Percentiles rank a stretch among this genome's conserved stretches.
Conservation (phyloP, 2,329 filamentous ascomycete genomes). For the Colletotrichum sp. region DNA sequence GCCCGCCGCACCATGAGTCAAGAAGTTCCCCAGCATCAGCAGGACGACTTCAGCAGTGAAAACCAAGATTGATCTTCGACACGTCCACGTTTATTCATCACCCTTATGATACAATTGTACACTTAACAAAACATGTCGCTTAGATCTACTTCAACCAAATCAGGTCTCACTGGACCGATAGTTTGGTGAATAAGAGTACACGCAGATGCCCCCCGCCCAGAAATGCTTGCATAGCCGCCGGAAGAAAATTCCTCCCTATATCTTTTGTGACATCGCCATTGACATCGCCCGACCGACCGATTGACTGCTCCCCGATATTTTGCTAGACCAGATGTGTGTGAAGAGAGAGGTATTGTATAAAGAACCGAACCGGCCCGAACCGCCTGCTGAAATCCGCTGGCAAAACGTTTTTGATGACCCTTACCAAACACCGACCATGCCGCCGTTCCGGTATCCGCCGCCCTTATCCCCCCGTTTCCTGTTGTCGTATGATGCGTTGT, state of each 20-base stretch:
- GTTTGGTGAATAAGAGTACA: background rate
- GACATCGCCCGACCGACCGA: background rate
- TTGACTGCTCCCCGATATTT: background rate
- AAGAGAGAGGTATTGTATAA: background rate
- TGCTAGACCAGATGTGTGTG: background rate
- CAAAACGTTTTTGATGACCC: background rate
- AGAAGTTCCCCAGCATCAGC: background rate
- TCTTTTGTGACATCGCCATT: background rate
- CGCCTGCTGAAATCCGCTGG: background rate
- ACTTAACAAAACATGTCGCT: background rate
- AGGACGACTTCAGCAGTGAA: background rate
- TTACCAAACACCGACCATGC: slow-evolving; percentile 21
- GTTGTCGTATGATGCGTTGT: background rate
- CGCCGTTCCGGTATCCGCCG: slow-evolving; percentile 10
- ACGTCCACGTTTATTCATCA: background rate
- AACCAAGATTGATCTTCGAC: background rate
- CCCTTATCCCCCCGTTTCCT: slow-evolving; percentile 1
- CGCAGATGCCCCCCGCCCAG: background rate
- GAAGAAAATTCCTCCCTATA: background rate
- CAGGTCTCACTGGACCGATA: background rate
- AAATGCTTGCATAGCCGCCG: background rate
- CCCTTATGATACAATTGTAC: background rate
- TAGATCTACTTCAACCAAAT: background rate
- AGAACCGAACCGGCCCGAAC: background rate
- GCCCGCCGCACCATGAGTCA: background rate